Conservation (phyloP, 345 rosid species). For the Linum lewisii region DNA sequence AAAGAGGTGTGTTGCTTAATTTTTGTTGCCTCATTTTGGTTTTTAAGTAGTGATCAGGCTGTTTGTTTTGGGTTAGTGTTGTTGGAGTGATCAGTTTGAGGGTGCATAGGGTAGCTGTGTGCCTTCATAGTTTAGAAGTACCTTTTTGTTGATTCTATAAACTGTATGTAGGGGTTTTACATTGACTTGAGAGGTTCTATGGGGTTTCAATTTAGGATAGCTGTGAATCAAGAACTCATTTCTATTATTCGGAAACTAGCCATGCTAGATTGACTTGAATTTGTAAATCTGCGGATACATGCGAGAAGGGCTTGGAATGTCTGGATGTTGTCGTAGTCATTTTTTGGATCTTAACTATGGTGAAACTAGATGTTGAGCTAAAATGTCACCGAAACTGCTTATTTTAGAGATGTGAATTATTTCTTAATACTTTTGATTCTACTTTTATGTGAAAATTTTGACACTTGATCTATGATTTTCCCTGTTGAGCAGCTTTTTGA, state of each 20-base stretch:
- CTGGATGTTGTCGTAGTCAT: background rate
- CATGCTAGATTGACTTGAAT: too few relatives aligned
- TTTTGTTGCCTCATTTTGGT: constrained; percentile 4
- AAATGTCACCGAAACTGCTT: background rate
- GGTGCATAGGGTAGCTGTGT: background rate
- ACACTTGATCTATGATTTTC: background rate
- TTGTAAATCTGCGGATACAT: too few relatives aligned
- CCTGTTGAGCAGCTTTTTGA: constrained; percentile 46
- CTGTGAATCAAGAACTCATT: background rate
- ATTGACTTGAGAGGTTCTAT: background rate
- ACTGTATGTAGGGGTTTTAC: background rate
- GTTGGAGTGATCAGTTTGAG: background rate
- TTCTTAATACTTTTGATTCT: background rate
- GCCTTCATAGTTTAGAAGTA: background rate
- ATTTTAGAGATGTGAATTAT: background rate
- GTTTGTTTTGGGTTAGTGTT: background rate
- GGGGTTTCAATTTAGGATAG: background rate
- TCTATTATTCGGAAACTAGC: background rate
- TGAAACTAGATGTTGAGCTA: background rate
- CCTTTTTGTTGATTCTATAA: background rate
- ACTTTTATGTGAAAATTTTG: background rate
- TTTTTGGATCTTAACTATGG: background rate
- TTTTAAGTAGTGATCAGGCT: background rate
- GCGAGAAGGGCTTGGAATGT: background rate
- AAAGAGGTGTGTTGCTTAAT: constrained; percentile 36